Conservation (phyloP, 345 rosid species). For the Lepidium didymum region DNA sequence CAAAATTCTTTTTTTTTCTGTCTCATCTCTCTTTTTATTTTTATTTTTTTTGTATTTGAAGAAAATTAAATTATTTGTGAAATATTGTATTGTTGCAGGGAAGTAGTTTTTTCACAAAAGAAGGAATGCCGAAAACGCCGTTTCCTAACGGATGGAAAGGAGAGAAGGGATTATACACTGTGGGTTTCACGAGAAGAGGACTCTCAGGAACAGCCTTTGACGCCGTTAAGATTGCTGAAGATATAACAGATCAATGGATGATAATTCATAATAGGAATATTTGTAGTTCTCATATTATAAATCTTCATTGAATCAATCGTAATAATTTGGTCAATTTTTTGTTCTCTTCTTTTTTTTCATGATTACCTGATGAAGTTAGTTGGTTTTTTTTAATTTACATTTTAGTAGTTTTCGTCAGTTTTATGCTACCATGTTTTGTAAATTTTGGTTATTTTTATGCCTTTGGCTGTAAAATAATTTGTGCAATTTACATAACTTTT, state of each 20-base stretch:
- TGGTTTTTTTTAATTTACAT: background rate
- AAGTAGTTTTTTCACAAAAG: slow-evolving; percentile 60
- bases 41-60: background rate
- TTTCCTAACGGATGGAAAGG: slow-evolving; percentile 96
- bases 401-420: background rate
- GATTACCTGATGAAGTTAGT: background rate
- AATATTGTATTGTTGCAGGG: slow-evolving; percentile 39
- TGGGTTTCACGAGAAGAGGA: slow-evolving; percentile 88
- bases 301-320: slow-evolving; percentile 14
- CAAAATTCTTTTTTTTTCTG: background rate
- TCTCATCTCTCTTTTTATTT: background rate
- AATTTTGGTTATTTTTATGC: background rate
- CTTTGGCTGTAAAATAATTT: background rate
- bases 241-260: slow-evolving; percentile 55
- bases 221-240: slow-evolving; percentile 65
- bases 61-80: background rate
- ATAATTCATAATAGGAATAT: background rate
- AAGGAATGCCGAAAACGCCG: slow-evolving; percentile 78
- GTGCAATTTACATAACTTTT: background rate
- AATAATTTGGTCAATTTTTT: background rate
- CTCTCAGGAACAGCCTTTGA: slow-evolving; percentile 66
- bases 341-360: background rate
- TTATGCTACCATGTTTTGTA: background rate
- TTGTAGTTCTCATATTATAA: slow-evolving; percentile 41
- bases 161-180: slow-evolving; percentile 65